A percentile compares a stretch with the other conserved stretches of the same genome.
Evolutionary conservation across 1,139 yeast genomes (phyloP).

Genomic region (Candida anutae): DNA sequence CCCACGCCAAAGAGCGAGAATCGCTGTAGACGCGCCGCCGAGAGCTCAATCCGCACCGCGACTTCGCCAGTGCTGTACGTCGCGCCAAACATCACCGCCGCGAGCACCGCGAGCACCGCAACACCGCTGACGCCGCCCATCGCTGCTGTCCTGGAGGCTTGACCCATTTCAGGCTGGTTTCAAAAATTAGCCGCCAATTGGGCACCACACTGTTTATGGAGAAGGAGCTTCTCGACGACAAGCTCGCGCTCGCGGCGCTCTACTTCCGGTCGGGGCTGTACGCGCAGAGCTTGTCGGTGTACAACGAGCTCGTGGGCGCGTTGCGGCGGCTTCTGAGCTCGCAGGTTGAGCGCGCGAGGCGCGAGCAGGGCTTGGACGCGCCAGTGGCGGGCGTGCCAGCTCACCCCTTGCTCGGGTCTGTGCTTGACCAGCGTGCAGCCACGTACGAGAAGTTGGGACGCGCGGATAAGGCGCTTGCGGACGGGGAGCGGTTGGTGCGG

Average conservation of each 20-base stretch:
- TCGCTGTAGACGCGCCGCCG: constrained; percentile 9
- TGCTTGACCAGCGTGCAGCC: constrained; percentile 51
- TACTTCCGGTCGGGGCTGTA: constrained; percentile 25
- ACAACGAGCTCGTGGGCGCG: constrained; percentile 6
- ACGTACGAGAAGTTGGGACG: constrained; percentile 45
- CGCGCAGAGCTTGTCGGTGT: constrained; percentile 17
- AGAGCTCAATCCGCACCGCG: constrained; percentile 19
- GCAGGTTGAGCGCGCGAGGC: constrained; percentile 14
- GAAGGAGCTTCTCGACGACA: constrained; percentile 18
- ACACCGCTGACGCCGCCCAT: constrained; percentile 2
- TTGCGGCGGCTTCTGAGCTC: constrained; percentile 10
- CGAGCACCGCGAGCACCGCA: constrained; percentile 7
- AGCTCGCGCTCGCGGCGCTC: constrained; percentile 22
- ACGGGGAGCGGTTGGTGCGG: constrained; percentile 33
- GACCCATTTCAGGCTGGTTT: constrained; percentile 5
- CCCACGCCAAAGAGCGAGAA: constrained; percentile 55
- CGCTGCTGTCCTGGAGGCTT: not conserved
- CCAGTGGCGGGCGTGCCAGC: constrained; percentile 22
- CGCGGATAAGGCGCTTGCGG: constrained; percentile 33
- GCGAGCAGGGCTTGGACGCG: constrained; percentile 10
- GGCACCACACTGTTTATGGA: too few relatives aligned
- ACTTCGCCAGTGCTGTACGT: constrained; percentile 27
- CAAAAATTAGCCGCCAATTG: too few relatives aligned
- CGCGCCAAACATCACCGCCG: constrained; percentile 21
- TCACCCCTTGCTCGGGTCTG: constrained; percentile 21